Evolutionary conservation across 1,139 yeast species (phyloP), one percentile per base, ranked within the genome.

Genomic region (Kluyveromyces sp.): DNA sequence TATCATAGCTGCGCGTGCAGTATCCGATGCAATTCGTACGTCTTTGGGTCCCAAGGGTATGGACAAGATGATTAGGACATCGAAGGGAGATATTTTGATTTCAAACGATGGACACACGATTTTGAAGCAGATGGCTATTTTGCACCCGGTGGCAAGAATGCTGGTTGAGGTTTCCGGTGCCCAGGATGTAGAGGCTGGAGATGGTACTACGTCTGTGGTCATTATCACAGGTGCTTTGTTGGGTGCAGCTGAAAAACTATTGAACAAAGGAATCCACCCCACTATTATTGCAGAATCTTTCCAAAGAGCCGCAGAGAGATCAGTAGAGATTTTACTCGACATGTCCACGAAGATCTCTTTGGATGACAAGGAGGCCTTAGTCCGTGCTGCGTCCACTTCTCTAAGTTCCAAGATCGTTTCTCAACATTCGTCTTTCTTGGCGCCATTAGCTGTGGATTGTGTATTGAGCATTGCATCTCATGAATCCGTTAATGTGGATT

Each of bases 91-190:
- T 60, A 85, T 92, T 55, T 84, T 92, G 60, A 89, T 94, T 54
- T 88, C 97, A 50, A 94, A 92, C 64, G 99, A 92, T 67, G 99
- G 99, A 35, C 97, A 94, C 63, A 88, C 97, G 15, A 94, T 94
- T 57, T 72, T 94, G 56, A 83, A 87, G 60, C 97, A 94, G 63
- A 92, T 94, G 94, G 97, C 96, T 8, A 95, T 94, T 36, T 74
- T 94, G 57, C 98, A 88, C 64, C 98, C 99, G 2, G 99, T 96
- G 2, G 98, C 98, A 2, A 82, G 89, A 60, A 92, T 94, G 97
- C 76, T 92, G 56, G 98, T 92, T 41, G 98, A 94, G 63, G 87
- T 94, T 25, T 83, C 95, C 50, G 96, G 92, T 40, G 97, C 98
- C 1, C 98, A 92, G 67, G 98, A 92, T 58, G 83, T 89, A 30